Percentiles rank a stretch among this genome's conserved stretches.
Conservation (phyloP, 495 filamentous ascomycete genomes). For the Aspergillus ellipticus region DNA sequence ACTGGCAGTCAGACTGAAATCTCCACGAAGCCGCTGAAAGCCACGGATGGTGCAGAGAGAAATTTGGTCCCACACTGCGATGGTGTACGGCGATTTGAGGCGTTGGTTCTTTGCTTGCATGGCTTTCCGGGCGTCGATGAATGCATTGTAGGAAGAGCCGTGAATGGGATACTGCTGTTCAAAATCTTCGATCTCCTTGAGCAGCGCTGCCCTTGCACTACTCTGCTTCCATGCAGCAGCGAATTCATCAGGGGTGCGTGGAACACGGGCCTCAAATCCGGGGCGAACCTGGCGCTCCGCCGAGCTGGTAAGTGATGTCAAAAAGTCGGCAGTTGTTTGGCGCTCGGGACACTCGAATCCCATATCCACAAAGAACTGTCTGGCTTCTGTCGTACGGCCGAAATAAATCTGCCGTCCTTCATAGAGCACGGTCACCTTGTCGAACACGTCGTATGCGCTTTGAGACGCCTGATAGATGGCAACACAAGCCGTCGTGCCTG, state of each 20-base stretch:
- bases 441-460: slow-evolving; percentile 56
- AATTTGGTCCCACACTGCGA: slow-evolving; percentile 42
- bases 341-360: slow-evolving; percentile 53
- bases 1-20: slow-evolving; percentile 51
- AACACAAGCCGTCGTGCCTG: slow-evolving; percentile 28
- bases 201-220: slow-evolving; percentile 33
- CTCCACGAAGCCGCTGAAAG: slow-evolving; percentile 52
- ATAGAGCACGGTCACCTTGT: slow-evolving; percentile 48
- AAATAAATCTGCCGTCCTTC: slow-evolving; percentile 59
- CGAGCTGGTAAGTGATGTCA: slow-evolving; percentile 64
- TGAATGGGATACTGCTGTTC: slow-evolving; percentile 34
- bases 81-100: slow-evolving; percentile 39
- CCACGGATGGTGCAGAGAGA: slow-evolving; percentile 46
- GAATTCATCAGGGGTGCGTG: slow-evolving; percentile 63
- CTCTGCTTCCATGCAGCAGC: slow-evolving; percentile 52
- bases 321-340: slow-evolving; percentile 62
- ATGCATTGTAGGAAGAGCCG: slow-evolving; percentile 32
- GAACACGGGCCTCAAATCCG: slow-evolving; percentile 58
- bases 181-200: slow-evolving; percentile 34
- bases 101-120: slow-evolving; percentile 38
- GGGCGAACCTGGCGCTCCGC: slow-evolving; percentile 51
- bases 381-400: slow-evolving; percentile 49
- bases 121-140: slow-evolving; percentile 33
- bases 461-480: slow-evolving; percentile 76
- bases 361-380: slow-evolving; percentile 51